phyloP scores from a whole-genome alignment of 2,329 filamentous ascomycete species.

The Aspergillus glaucus region DNA sequence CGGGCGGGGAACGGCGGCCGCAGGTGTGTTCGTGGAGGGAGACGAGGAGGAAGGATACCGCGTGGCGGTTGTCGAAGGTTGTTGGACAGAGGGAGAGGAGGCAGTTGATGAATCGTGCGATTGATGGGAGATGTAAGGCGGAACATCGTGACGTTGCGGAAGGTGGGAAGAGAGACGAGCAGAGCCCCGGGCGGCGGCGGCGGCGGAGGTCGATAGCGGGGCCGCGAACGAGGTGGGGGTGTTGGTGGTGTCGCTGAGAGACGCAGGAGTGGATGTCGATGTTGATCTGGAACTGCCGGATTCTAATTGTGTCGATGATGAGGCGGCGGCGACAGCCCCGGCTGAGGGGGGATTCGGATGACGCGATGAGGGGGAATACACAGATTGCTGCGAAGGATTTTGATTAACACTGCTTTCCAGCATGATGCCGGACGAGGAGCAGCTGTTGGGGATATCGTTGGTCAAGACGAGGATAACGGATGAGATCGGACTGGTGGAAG shows the following conservation, averaged over 20 bases:
- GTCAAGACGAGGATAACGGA: background rate
- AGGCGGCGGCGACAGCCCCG: background rate
- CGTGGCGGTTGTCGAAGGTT: constrained; percentile 12
- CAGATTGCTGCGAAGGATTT: constrained; percentile 32
- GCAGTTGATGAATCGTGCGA: constrained; percentile 20
- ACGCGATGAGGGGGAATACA: constrained; percentile 23
- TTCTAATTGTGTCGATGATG: constrained; percentile 14
- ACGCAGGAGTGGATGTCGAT: constrained; percentile 10
- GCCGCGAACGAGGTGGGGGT: constrained; percentile 32
- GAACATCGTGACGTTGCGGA: constrained; percentile 23
- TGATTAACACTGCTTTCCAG: constrained; percentile 38
- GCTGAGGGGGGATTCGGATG: constrained; percentile 12
- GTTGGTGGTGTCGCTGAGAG: constrained; percentile 11
- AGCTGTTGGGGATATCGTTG: constrained; percentile 24
- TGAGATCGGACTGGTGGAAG: background rate
- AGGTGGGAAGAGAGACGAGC: constrained; percentile 23
- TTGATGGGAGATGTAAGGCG: constrained; percentile 27
- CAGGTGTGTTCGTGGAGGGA: constrained; percentile 24
- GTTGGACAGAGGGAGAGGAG: constrained; percentile 18
- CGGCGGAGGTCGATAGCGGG: constrained; percentile 28
- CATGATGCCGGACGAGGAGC: constrained; percentile 65
- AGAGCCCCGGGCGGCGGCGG: constrained; percentile 19
- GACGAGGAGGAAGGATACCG: background rate
- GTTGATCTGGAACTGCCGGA: constrained; percentile 25
- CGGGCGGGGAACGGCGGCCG: constrained; percentile 8